phyloP scores from a whole-genome alignment of 2,329 filamentous ascomycete species.

The Aspergillus sclerotialis region DNA sequence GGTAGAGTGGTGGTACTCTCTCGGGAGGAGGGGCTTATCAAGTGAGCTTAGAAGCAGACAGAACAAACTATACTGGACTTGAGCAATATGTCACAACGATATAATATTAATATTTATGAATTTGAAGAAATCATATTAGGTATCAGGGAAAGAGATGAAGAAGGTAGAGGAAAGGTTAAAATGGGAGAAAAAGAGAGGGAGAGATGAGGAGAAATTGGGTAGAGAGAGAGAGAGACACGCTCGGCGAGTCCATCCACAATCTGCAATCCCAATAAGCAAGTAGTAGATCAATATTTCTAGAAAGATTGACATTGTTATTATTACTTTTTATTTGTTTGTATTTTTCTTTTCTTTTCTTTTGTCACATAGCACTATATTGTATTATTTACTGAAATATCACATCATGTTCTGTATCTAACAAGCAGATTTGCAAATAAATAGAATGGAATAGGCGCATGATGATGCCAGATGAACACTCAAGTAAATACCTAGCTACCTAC shows the following conservation, averaged over 20 bases:
- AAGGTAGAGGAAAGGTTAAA: not conserved
- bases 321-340: not conserved
- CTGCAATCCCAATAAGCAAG: too few species aligned
- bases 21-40: too few species aligned
- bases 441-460: slow-evolving; percentile 6
- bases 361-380: not conserved
- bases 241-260: too few species aligned
- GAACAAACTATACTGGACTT: too few species aligned
- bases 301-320: not conserved
- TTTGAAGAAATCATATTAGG: too few species aligned
- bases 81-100: too few species aligned
- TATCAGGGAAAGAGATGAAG: not conserved
- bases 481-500: not conserved
- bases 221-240: slow-evolving; percentile 5
- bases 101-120: slow-evolving; percentile 4
- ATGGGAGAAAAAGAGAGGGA: slow-evolving; percentile 1
- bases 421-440: not conserved
- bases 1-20: slow-evolving; percentile 1
- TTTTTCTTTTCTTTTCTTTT: not conserved
- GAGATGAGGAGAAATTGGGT: slow-evolving; percentile 2
- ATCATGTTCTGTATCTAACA: too few species aligned
- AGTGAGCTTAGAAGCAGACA: too few species aligned
- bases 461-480: slow-evolving; percentile 6
- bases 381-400: not conserved
- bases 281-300: not conserved